A percentile compares a stretch with the other conserved stretches of the same genome.
Conservation (phyloP, 1,284 basidiomycete genomes). For the Inonotus obliquus region DNA sequence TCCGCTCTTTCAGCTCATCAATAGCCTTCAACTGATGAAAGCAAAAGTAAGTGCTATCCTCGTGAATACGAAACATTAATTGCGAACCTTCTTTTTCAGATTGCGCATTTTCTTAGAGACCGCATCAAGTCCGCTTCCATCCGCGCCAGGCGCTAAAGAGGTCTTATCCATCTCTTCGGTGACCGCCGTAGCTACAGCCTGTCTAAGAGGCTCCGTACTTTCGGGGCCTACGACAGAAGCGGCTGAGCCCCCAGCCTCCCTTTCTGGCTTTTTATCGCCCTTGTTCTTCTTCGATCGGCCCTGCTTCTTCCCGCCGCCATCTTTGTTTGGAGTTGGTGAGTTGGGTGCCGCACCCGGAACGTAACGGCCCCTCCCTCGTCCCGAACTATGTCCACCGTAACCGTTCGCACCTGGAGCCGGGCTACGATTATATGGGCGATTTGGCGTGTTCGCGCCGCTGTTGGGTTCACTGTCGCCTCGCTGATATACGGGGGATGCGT, state of each 20-base stretch:
- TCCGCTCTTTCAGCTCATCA: conserved; percentile 90
- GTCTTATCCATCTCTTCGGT: conserved; percentile 32
- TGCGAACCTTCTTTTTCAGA: conserved; percentile 84
- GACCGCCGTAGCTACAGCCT: conserved; percentile 26
- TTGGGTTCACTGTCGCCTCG: conserved; percentile 55
- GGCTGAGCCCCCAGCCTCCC: conserved; percentile 25
- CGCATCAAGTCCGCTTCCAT: conserved; percentile 64
- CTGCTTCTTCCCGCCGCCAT: conserved; percentile 37
- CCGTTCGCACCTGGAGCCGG: conserved; percentile 42
- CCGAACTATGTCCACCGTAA: conserved; percentile 22
- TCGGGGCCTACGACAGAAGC: conserved; percentile 24
- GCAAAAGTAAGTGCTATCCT: conserved; percentile 12
- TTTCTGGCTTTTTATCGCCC: conserved; percentile 45
- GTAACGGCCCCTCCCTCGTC: conserved; percentile 35
- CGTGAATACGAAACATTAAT: conserved; percentile 3
- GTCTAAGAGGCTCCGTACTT: conserved; percentile 29
- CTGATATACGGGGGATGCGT: conserved; percentile 82
- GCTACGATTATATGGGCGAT: conserved; percentile 53
- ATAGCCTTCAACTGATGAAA: conserved; percentile 81
- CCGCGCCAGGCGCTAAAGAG: conserved; percentile 54
- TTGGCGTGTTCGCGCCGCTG: conserved; percentile 55
- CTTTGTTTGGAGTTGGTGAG: conserved; percentile 39
- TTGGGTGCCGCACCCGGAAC: conserved; percentile 66
- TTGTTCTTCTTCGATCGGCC: conserved; percentile 53
- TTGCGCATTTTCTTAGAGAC: conserved; percentile 90